These are phyloP conservation scores for Epichloe sp. DNA, from an alignment of 2,329 filamentous ascomycete genomes.

Conservation along the genomic window DNA sequence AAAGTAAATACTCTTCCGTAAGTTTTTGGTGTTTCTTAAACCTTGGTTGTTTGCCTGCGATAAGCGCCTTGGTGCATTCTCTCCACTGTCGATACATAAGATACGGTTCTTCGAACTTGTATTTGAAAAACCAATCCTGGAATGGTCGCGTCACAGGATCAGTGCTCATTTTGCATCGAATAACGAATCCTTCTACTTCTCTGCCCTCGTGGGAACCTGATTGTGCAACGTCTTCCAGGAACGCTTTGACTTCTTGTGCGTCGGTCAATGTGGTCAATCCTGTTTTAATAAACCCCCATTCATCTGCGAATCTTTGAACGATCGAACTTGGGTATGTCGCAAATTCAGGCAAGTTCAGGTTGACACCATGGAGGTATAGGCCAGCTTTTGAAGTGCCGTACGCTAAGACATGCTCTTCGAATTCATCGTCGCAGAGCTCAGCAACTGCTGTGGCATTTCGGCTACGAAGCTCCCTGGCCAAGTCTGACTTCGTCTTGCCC, in stretches of 20 bases:
- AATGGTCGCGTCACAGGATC: slow-evolving; percentile 41
- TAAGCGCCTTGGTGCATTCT: slow-evolving; percentile 86
- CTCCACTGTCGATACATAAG: slow-evolving; percentile 98
- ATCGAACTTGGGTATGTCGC: slow-evolving; percentile 68
- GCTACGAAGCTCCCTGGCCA: slow-evolving; percentile 60
- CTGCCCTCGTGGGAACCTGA: slow-evolving; percentile 81
- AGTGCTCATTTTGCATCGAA: slow-evolving; percentile 65
- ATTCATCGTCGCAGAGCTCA: slow-evolving; percentile 89
- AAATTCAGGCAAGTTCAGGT: slow-evolving; percentile 88
- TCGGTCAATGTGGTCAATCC: slow-evolving; percentile 68
- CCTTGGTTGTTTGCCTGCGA: slow-evolving; percentile 58
- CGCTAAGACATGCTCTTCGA: slow-evolving; percentile 92
- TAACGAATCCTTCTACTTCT: slow-evolving; percentile 93
- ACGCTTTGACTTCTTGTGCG: slow-evolving; percentile 58
- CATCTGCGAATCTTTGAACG: slow-evolving; percentile 81
- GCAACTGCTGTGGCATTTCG: slow-evolving; percentile 92
- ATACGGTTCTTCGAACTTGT: slow-evolving; percentile 98
- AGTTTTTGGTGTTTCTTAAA: slow-evolving; percentile 81
- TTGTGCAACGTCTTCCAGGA: slow-evolving; percentile 75
- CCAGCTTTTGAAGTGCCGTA: slow-evolving; percentile 75
- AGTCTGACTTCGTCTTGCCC: slow-evolving; percentile 65
- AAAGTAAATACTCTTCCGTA: slow-evolving; percentile 81
- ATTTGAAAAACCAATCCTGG: slow-evolving; percentile 99
- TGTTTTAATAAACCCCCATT: slow-evolving; percentile 90
- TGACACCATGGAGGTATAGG: slow-evolving; percentile 90